Evolutionary conservation across 1,139 yeast genomes (phyloP), one percentile per base, ranked within the genome.

Genomic region (Candida sp.): DNA sequence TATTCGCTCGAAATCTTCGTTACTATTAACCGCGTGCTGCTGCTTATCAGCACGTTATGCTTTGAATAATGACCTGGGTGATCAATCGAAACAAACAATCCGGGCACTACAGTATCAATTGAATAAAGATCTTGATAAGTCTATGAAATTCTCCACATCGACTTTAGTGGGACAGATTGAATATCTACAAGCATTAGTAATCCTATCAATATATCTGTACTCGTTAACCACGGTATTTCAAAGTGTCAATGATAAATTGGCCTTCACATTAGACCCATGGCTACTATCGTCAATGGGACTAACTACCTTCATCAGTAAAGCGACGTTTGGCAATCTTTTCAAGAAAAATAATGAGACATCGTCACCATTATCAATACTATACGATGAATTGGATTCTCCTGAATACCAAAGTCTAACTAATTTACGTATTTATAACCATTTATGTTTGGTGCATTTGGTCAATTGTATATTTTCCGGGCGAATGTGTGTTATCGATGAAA

Each of bases 381-480:
- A 58, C 38, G 66, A 63, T 36, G 66, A 66, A 37, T 51, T 64
- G 21, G 70, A 64, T 45, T 51, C 66, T 2, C 63, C 74, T 37
- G 80, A 80, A 48, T 68, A 77, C 50, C 79, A 76, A 49, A 73
- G 73, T 29, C 61, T 79, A 44, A 75, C 83, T 0, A 72, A 75
- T 6, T 70, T 75, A 50, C 67, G 93, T 40, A 74, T 84, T 11
- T 86, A 88, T 78, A 87, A 87, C 60, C 93, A 87, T 53, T 66
- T 87, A 43, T 77, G 85, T 32, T 64, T 87, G 41, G 87, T 81
- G 1, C 96, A 87, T 56, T 57, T 87, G 43, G 80, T 82, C 25
- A 79, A 81, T 56, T 82, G 91, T 54, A 74, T 85, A 8, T 75
- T 84, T 53, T 76, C 86, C 2, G 95, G 95, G 0, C 65, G 93